Evolutionary conservation across 2,329 filamentous ascomycete genomes (phyloP).

Genomic region (Trichothecium roseum): DNA sequence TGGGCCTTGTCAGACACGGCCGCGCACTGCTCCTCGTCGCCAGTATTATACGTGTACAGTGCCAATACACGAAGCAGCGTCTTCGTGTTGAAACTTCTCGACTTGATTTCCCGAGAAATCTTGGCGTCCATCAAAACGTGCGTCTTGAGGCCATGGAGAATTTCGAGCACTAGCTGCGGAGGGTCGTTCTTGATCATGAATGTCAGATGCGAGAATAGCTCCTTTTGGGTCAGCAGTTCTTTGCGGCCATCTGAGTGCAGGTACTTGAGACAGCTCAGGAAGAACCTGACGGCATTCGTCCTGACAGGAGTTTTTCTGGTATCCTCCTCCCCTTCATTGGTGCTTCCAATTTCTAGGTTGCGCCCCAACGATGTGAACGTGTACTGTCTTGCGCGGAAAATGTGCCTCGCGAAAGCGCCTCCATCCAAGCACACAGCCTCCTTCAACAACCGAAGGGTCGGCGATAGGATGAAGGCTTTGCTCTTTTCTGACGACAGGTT

Average conservation of each 20-base stretch:
- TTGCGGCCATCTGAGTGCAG: slow-evolving; percentile 67
- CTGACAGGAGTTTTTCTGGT: slow-evolving; percentile 65
- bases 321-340: slow-evolving; percentile 49
- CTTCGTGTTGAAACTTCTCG: slow-evolving; percentile 62
- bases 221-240: slow-evolving; percentile 70
- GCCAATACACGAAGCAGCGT: slow-evolving; percentile 62
- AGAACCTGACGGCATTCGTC: slow-evolving; percentile 71
- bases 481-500: slow-evolving; percentile 70
- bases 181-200: slow-evolving; percentile 71
- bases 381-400: slow-evolving; percentile 68
- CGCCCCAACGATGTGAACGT: slow-evolving; percentile 73
- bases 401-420: slow-evolving; percentile 63
- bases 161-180: slow-evolving; percentile 62
- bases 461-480: slow-evolving; percentile 83
- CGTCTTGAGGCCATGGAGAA: slow-evolving; percentile 59
- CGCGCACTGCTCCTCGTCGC: slow-evolving; percentile 27
- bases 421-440: slow-evolving; percentile 83
- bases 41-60: slow-evolving; percentile 55
- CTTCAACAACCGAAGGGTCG: slow-evolving; percentile 72
- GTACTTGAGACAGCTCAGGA: slow-evolving; percentile 69
- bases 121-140: slow-evolving; percentile 66
- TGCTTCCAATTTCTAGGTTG: slow-evolving; percentile 60
- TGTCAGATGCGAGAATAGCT: slow-evolving; percentile 74
- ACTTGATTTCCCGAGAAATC: slow-evolving; percentile 65
- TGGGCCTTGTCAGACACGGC: slow-evolving; percentile 61